Percentiles rank a stretch among this genome's conserved stretches.
Evolutionary conservation across 1,139 yeast species (phyloP).

Genomic region (Yamadazyma pseudoaaseri): DNA sequence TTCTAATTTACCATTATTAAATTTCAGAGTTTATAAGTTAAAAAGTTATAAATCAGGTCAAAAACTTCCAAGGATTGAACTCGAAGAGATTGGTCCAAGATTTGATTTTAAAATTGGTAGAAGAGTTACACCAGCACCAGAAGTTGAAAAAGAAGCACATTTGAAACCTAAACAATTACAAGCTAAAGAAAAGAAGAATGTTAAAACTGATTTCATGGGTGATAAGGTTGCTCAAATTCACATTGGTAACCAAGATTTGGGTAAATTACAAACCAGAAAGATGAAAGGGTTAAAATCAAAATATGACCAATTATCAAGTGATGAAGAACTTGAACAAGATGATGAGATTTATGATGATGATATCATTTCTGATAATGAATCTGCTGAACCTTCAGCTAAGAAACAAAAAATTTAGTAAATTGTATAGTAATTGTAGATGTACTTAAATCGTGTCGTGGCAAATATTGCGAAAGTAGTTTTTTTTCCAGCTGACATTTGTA

Average conservation of each 20-base stretch:
- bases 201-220: conserved; percentile 85
- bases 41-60: conserved; percentile 82
- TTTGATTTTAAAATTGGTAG: conserved; percentile 92
- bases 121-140: conserved; percentile 79
- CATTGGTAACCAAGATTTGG: conserved; percentile 91
- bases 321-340: conserved; percentile 43
- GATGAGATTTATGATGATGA: conserved; percentile 26
- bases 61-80: conserved; percentile 88
- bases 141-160: conserved; percentile 86
- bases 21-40: conserved; percentile 87
- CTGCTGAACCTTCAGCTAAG: conserved; percentile 31
- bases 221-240: conserved; percentile 96
- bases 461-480: too few relatives aligned
- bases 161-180: conserved; percentile 80
- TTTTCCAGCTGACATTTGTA: too few relatives aligned
- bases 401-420: conserved; percentile 27
- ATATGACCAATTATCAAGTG: conserved; percentile 69
- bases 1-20: conserved; percentile 63
- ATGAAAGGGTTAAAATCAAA: conserved; percentile 95
- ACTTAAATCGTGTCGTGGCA: too few relatives aligned
- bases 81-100: conserved; percentile 95
- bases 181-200: conserved; percentile 84
- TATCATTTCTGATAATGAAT: conserved; percentile 20
- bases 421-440: conserved; percentile 3
- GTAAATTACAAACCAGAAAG: conserved; percentile 90